Conservation (phyloP, 805 yeast species). For the Wickerhamiella occidentalis region DNA sequence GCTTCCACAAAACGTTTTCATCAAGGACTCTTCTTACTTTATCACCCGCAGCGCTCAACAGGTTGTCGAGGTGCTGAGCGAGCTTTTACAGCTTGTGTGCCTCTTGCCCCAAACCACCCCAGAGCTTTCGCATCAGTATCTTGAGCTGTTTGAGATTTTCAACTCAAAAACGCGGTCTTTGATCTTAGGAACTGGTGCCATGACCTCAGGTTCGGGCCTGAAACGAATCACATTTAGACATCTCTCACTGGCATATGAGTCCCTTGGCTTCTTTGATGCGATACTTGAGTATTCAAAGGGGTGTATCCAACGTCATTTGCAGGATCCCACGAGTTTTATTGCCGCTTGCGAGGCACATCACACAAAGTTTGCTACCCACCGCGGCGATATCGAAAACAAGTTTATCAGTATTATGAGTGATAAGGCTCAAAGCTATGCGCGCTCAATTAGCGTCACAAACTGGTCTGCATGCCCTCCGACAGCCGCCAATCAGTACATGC, state of each 20-base stretch:
- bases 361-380: conserved; percentile 44
- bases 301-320: conserved; percentile 26
- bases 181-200: conserved; percentile 64
- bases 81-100: conserved; percentile 43
- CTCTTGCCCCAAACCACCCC: conserved; percentile 38
- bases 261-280: conserved; percentile 39
- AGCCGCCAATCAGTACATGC: conserved; percentile 53
- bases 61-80: conserved; percentile 35
- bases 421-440: conserved; percentile 41
- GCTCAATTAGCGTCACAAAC: conserved; percentile 36
- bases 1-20: conserved; percentile 25
- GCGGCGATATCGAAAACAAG: conserved; percentile 48
- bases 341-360: conserved; percentile 33
- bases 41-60: conserved; percentile 41
- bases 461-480: conserved; percentile 38
- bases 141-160: conserved; percentile 38
- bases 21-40: conserved; percentile 45
- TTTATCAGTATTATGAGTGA: conserved; percentile 62
- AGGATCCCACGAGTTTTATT: conserved; percentile 11
- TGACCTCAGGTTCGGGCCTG: conserved; percentile 52
- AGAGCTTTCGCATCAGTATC: conserved; percentile 24
- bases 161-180: conserved; percentile 47
- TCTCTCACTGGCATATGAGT: conserved; percentile 53
- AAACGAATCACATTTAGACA: conserved; percentile 65
- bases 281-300: conserved; percentile 30